Base-by-base conservation (phyloP, 345 rosid genomes). In the Boechera retrofracta region DNA sequence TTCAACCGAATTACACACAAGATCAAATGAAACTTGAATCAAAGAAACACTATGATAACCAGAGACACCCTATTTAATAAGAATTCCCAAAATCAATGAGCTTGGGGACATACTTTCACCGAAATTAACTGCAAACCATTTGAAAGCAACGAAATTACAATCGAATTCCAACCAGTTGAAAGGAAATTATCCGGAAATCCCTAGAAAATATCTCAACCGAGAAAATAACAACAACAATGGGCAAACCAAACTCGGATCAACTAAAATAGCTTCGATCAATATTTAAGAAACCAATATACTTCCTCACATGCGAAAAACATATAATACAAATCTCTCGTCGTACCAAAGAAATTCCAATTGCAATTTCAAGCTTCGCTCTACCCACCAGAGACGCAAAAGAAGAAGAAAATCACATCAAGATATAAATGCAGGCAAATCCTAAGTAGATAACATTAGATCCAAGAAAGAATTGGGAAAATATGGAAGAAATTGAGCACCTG, bases 391-490 rank as follows among this genome's bases (percentile, higher is more conserved):
- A 63, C 57, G 49, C 18, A 31, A 24, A 54, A 53, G 10, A 62
- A 6, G 16, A 69, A 52, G 59, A 45, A 44, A 26, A 62, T 11
- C 59, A 62, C 15, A 49, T 16, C 13, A 67, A 67, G 48, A 21
- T 21, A 28, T 11, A 7, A 36, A 77, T 64, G 35, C 72, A 52
- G 21, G 29, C 47, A 21, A 65, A 28, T 21, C 6, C 10, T 0
- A 32, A 21, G 75, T n/a, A 63, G 5, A 63, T 2, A 66, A 51
- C 64, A 78, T 15, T 69, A 78, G 82, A 78, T 78, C 82, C 65
- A 73, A 73, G 7, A 29, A 38, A 60, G 8, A 28, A 56, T 38
- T 39, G 32, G 18, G 54, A 41, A 39, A 33, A 33, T 33, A 47
- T 10, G 71, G 64, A 1, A 56, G 31, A 61, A 60, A 69, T 12